Evolutionary conservation across 345 rosid genomes (phyloP), one percentile per base, ranked within the genome.

Genomic region (Pelargonium nanum): DNA sequence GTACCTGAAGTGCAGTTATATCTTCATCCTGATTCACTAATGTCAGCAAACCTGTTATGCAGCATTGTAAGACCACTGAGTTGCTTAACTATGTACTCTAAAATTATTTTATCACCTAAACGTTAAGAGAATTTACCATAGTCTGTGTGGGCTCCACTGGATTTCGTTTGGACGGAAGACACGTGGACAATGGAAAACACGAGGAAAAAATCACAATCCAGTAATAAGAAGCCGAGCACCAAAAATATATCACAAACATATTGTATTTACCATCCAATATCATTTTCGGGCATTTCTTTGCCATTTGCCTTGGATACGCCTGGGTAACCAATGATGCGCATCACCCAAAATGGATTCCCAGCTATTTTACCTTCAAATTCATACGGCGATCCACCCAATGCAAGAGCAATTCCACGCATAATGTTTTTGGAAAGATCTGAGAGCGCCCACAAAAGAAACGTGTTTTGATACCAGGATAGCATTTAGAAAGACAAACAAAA

Each of bases 281-380:
- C 88, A 60, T 84, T 81, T 66, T 78, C 74, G 1, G 70, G 67
- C 26, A 51, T 59, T 55, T 64, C 73, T 50, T 59, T 69, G 53
- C 34, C 79, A 66, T 65, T 75, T 48, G 72, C 77, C 56, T 30
- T 26, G 19, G 79, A 63, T 57, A 65, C 64, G 24, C 76, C 89
- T 2, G 98, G 93, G 66, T 89, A 92, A 34, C 98, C 88, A 68
- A 88, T 81, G 56, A 88, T 79, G 26, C 93, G 93, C 68, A 72
- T 24, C 61, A 83, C 93, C 95, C 98, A 92, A 81, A 88, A 92
- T 40, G 98, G 80, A 60, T 92, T 87, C 61, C 91, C 89, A 6
- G 80, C 89, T 63, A 67, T 81, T 61, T 82, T 75, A 26, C 93
- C 89, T 68, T 89, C 93, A 66, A 92, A 85, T 59, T 77, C 93